These are phyloP conservation scores for Citrus inodora DNA, from an alignment of 345 rosid species.

Conservation along the genomic window DNA sequence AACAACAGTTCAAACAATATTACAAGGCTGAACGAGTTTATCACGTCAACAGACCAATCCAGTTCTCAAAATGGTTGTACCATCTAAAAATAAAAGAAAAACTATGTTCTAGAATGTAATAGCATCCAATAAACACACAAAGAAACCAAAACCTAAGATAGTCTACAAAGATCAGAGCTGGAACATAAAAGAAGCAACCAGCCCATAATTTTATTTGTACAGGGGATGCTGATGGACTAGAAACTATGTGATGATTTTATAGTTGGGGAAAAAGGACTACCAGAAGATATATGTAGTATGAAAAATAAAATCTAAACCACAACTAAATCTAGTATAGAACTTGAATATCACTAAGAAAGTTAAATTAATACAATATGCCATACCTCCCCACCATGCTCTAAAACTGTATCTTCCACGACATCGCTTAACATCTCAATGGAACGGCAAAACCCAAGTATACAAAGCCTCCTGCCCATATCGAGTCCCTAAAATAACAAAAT, in stretches of 20 bases:
- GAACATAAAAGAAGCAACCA: not conserved
- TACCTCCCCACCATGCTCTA: slow-evolving; percentile 97
- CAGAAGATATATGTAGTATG: not conserved
- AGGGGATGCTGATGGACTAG: not conserved
- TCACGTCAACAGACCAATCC: not conserved
- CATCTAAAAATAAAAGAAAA: not conserved
- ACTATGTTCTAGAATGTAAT: no score
- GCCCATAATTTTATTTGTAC: not conserved
- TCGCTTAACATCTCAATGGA: slow-evolving; percentile 97
- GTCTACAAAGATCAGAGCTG: not conserved
- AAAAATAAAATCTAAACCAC: not conserved
- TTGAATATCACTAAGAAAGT: not conserved
- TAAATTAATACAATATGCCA: slow-evolving; percentile 2
- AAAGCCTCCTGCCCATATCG: slow-evolving; percentile 87
- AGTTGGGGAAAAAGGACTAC: not conserved
- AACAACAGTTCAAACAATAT: not conserved
- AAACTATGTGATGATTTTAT: not conserved
- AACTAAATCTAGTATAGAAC: not conserved
- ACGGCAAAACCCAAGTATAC: slow-evolving; percentile 93
- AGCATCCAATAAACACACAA: not conserved
- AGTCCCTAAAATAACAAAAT: slow-evolving; percentile 59
- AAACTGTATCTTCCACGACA: slow-evolving; percentile 86
- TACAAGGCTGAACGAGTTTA: not conserved
- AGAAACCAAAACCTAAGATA: not conserved
- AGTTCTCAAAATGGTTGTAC: not conserved